Evolutionary conservation across 805 yeast genomes (phyloP).

Genomic region (Kodamaea kaohsiungensis): DNA sequence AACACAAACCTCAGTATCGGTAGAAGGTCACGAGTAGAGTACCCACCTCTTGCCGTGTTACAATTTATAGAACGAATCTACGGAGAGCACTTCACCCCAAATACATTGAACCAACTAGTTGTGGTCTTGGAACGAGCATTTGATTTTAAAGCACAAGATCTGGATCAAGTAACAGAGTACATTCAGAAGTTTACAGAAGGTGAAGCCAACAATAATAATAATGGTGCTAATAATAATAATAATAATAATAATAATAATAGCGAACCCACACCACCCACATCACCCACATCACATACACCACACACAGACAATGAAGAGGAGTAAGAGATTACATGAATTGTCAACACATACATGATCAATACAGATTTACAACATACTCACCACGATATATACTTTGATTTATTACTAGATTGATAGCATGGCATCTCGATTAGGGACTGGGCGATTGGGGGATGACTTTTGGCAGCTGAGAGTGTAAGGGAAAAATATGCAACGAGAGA

Average conservation of each 20-base stretch:
- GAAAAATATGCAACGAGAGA: not conserved
- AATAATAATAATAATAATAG: not conserved
- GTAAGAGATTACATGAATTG: not conserved
- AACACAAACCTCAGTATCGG: constrained; percentile 42
- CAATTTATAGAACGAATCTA: constrained; percentile 26
- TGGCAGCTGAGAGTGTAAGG: not conserved
- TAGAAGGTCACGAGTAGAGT: constrained; percentile 33
- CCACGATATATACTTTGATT: no score
- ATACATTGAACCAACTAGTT: constrained; percentile 18
- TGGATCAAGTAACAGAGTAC: not conserved
- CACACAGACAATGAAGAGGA: not conserved
- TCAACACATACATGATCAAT: not conserved
- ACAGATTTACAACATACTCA: no score
- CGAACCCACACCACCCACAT: no score
- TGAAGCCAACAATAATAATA: not conserved
- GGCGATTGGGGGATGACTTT: not conserved
- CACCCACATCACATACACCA: not conserved
- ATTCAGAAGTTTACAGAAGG: not conserved
- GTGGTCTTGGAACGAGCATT: constrained; percentile 28
- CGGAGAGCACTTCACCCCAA: constrained; percentile 23
- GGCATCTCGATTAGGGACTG: not conserved
- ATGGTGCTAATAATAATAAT: not conserved
- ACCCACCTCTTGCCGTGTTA: constrained; percentile 29
- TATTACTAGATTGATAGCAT: not conserved
- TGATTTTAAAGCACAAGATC: constrained; percentile 8